Conservation (phyloP, 73 alveolate genomes). For the Uronychia setigera region DNA sequence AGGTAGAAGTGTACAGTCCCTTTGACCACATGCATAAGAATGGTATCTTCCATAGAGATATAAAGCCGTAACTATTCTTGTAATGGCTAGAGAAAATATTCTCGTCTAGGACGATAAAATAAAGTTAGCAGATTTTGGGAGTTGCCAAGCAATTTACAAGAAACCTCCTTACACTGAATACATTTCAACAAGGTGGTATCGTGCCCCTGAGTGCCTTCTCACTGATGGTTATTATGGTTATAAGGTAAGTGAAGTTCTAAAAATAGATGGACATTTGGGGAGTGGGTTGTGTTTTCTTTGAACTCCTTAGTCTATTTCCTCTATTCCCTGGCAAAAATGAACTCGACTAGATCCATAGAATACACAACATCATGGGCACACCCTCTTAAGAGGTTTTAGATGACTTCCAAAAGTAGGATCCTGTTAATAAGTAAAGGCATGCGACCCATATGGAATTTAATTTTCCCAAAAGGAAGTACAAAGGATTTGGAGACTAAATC, state of each 20-base stretch:
- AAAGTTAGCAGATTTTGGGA: constrained; percentile 96
- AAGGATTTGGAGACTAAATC: constrained; percentile 58
- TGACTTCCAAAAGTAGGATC: constrained; percentile 13
- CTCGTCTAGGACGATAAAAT: constrained; percentile 58
- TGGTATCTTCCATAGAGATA: constrained; percentile 80
- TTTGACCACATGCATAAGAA: constrained; percentile 77
- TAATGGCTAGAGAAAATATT: constrained; percentile 51
- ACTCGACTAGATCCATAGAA: constrained; percentile 46
- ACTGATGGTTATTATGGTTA: constrained; percentile 92
- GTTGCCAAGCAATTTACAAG: constrained; percentile 90
- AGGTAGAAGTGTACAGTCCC: no score
- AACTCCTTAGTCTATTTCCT: constrained; percentile 92
- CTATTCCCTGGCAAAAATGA: constrained; percentile 85
- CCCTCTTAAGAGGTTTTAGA: constrained; percentile 18
- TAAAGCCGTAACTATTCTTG: constrained; percentile 48
- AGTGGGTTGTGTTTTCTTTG: constrained; percentile 87
- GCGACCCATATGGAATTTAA: constrained; percentile 71
- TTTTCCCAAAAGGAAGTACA: constrained; percentile 67
- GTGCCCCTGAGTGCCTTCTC: constrained; percentile 90
- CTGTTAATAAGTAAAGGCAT: not conserved
- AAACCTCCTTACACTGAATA: constrained; percentile 90
- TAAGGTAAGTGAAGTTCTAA: constrained; percentile 8
- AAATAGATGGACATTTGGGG: constrained; percentile 89
- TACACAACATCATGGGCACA: constrained; percentile 29
- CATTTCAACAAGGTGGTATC: constrained; percentile 91